Base-by-base conservation (phyloP, 2,329 filamentous ascomycete species). In the Trichoderma asperellum region DNA sequence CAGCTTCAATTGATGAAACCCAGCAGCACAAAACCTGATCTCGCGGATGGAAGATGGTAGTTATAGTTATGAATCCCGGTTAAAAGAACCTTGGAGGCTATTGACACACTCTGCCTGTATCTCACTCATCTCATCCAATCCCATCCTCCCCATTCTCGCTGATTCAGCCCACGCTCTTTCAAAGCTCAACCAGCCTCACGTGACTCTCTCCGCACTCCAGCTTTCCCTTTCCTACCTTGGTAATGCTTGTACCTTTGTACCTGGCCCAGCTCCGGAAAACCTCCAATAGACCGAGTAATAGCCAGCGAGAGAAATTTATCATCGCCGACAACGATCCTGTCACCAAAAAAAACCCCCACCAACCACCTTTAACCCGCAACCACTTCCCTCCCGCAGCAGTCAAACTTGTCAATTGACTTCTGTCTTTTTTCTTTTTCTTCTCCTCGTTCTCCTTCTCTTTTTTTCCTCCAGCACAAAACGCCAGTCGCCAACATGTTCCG, bases 401-500 rank as follows among this genome's bases (percentile, higher is more conserved):
- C 59, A 56, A 34, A 47, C 37, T 35, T 10, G 16, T 34, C 69
- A 63, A 68, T 68, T 68, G 57, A 37, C 43, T 24, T 58, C 58
- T 35, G 43, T 29, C 21, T 52, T 18, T 14, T 40, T n/a, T 18
- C 34, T 58, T 35, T 32, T 37, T 21, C 52, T 24, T 24, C 37
- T 35, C 16, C 56, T n/a, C 3, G 4, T 57, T n/a, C n/a, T n/a
- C 14, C n/a, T 49, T 16, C 18, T 35, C 18, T 49, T 21, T 10
- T 24, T 32, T 55, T 12, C 35, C 49, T 34, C n/a, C 32, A 24
- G 11, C 24, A 24, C 21, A 27, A 29, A 14, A 21, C 53, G 2
- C 18, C 37, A 47, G 53, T 29, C 55, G 40, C 55, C 40, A 58
- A 35, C 63, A 98, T 98, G 95, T 94, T 97, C 87, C 92, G 95